Base-by-base conservation (phyloP, 176 grass and related monocot species). In the Cocos nucifera region DNA sequence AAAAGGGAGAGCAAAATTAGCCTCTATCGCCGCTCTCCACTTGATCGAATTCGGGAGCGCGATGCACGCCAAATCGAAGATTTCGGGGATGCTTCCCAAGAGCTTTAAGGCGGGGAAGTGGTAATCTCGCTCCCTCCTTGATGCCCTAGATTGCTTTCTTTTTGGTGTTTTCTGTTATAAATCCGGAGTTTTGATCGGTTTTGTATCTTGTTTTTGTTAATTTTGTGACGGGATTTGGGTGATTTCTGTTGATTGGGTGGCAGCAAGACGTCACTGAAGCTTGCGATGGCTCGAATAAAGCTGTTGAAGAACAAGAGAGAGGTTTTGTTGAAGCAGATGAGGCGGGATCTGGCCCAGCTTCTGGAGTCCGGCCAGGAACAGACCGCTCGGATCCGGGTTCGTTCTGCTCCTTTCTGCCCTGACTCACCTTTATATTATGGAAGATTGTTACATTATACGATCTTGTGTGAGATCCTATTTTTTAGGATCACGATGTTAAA, bases 41-140 rank as follows among this genome's bases (percentile, higher is more conserved):
- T 53, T 22, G 50, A 73, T 56, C 21, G 48, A 49, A 50, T 24
- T 24, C 49, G 28, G 26, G 8, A 21, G 66, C 58, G 15, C 25
- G 56, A 75, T 81, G 78, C 76, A 14, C 44, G 64, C 75, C 72
- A 77, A 74, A 65, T 80, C 72, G 72, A 95, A 75, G 67, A 63
- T 96, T 10, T 96, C 86, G 30, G 80, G 80, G 64, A 85, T 96
- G 71, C 75, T 96, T 30, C 62, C 70, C 80, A 86, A 90, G 77
- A 80, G 91, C 55, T 96, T 96, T 80, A 96, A 96, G 80, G 59
- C 83, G 56, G 83, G 87, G 61, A 96, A 92, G 71, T 98, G 93
- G 93, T 98, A 49, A 70, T 69, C 22, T 70, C 56, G n/a, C 6
- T 51, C 26, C 35, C n/a, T 59, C 16, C 22, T 17, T 15, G 16